Conservation (phyloP, 2,329 filamentous ascomycete genomes). For the Lecanicillium sp. region DNA sequence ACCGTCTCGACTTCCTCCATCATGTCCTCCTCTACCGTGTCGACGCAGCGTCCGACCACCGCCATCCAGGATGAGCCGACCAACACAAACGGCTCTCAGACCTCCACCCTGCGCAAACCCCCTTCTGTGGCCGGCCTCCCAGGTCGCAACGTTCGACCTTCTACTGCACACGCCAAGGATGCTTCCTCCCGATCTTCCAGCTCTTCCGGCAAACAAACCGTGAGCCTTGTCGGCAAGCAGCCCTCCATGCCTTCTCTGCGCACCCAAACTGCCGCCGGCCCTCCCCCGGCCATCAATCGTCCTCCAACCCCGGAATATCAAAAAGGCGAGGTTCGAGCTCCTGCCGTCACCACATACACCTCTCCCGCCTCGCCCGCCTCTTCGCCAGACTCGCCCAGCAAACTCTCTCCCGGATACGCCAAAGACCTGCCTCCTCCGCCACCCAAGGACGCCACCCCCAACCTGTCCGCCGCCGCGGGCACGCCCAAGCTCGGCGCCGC, state of each 20-base stretch:
- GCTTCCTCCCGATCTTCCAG: not conserved
- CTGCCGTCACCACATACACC: slow-evolving; percentile 29
- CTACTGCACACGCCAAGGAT: slow-evolving; percentile 1
- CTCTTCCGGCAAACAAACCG: not conserved
- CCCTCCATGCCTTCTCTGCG: not conserved
- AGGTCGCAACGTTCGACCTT: slow-evolving; percentile 24
- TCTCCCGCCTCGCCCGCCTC: slow-evolving; percentile 41
- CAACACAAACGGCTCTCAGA: slow-evolving; percentile 17
- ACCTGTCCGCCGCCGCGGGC: not conserved
- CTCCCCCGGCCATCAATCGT: slow-evolving; percentile 24
- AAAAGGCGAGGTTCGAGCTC: slow-evolving; percentile 35
- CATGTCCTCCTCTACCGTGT: slow-evolving; percentile 7
- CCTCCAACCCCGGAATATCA: slow-evolving; percentile 46
- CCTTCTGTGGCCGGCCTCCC: slow-evolving; percentile 21
- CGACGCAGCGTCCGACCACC: slow-evolving; percentile 15
- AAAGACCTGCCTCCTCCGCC: slow-evolving; percentile 16
- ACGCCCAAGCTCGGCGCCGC: not conserved
- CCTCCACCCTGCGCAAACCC: slow-evolving; percentile 12
- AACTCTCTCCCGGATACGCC: slow-evolving; percentile 12
- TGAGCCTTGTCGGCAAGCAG: not conserved
- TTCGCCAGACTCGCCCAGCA: slow-evolving; percentile 32
- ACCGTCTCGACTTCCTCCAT: slow-evolving; percentile 32
- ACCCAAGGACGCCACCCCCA: not conserved
- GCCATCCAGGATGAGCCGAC: slow-evolving; percentile 16
- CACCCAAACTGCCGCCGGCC: not conserved